Percentiles rank a stretch among this genome's conserved stretches.
These are phyloP conservation scores for Alternaria longipes DNA, from an alignment of 2,329 filamentous ascomycete species.

Conservation along the genomic window DNA sequence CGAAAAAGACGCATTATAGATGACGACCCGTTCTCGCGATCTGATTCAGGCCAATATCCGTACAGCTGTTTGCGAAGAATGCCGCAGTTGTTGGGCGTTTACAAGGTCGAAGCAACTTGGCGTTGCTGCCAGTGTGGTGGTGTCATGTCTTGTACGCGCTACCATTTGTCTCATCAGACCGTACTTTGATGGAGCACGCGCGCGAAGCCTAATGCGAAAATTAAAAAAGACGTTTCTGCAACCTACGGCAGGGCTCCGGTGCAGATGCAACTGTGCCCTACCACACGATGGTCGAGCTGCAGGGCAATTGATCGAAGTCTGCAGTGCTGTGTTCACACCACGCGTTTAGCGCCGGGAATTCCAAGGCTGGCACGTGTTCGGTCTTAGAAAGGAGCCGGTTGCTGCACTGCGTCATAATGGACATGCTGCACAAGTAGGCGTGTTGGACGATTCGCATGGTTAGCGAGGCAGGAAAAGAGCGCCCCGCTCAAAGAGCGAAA, in stretches of 20 bases:
- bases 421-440: conserved; percentile 14
- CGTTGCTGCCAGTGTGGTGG: conserved; percentile 5
- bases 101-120: conserved; percentile 5
- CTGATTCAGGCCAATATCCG: neutral
- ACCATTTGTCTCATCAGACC: conserved; percentile 6
- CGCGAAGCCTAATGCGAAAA: neutral
- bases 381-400: conserved; percentile 12
- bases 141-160: conserved; percentile 15
- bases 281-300: conserved; percentile 14
- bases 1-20: conserved; percentile 15
- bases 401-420: conserved; percentile 29
- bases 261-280: conserved; percentile 12
- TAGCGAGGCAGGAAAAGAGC: conserved; percentile 13
- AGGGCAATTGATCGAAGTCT: conserved; percentile 14
- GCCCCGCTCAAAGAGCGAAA: conserved; percentile 19
- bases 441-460: conserved; percentile 20
- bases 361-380: conserved; percentile 21
- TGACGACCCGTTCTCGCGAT: conserved; percentile 13
- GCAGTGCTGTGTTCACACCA: conserved; percentile 13
- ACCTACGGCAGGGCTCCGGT: conserved; percentile 15
- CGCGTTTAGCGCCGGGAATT: conserved; percentile 27
- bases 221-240: conserved; percentile 6
- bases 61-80: neutral
- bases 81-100: neutral
- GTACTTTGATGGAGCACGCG: conserved; percentile 2